Percentiles rank a stretch among this genome's conserved stretches.
Conservation (phyloP, 177 flowering plant genomes). For the Vitis hybrid region DNA sequence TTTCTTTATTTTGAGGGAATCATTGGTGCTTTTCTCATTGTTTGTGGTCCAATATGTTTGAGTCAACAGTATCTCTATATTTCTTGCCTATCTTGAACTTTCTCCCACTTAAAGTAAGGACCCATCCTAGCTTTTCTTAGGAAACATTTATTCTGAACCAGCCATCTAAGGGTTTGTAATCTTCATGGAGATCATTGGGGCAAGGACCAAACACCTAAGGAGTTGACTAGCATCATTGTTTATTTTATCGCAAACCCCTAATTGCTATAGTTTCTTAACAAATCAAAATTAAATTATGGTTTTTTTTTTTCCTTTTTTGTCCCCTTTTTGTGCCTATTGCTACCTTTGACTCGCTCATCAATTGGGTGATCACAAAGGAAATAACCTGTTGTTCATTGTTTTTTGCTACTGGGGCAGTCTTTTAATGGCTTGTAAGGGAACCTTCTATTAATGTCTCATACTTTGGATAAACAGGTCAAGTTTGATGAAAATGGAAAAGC, state of each 20-base stretch:
- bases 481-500: constrained; percentile 77
- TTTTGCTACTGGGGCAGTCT: background rate
- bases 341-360: background rate
- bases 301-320: background rate
- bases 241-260: background rate
- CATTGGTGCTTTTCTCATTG: no score
- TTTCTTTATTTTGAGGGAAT: no score
- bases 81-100: no score
- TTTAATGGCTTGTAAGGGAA: background rate
- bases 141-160: no score
- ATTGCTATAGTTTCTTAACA: background rate
- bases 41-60: no score
- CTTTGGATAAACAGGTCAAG: constrained; percentile 54
- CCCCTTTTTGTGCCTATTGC: background rate
- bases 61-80: no score
- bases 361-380: background rate
- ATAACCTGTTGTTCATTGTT: background rate
- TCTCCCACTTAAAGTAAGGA: no score
- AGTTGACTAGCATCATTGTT: background rate
- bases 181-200: no score
- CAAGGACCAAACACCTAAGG: background rate
- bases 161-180: no score
- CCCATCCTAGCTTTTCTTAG: no score
- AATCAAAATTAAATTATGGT: background rate
- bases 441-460: background rate